Evolutionary conservation across 2,329 filamentous ascomycete species (phyloP).

Genomic region (Trichophyton equinum): DNA sequence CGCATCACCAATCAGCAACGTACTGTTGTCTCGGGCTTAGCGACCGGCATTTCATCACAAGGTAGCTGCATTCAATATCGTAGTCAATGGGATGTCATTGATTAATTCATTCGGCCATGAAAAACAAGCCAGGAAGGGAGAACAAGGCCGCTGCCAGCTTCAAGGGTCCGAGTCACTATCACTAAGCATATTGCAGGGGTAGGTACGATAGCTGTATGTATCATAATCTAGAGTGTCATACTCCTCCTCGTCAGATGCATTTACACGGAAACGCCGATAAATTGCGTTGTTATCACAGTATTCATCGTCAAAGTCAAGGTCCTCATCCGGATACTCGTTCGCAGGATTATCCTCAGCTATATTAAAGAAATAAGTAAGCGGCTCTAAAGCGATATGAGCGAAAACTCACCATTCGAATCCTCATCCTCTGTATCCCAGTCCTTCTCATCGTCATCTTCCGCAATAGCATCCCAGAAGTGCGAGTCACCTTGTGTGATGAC

Average conservation of each 20-base stretch:
- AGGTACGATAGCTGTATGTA: slow-evolving; percentile 14
- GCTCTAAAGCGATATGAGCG: not conserved
- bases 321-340: slow-evolving; percentile 41
- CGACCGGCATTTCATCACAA: not conserved
- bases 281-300: slow-evolving; percentile 28
- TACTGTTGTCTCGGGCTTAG: not conserved
- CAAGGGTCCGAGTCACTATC: slow-evolving; percentile 10
- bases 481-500: slow-evolving; percentile 34
- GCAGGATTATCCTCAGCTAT: slow-evolving; percentile 39
- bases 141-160: not conserved
- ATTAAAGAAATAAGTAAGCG: not conserved
- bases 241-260: slow-evolving; percentile 35
- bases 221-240: slow-evolving; percentile 29
- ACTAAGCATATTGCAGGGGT: slow-evolving; percentile 21
- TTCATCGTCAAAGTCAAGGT: slow-evolving; percentile 37
- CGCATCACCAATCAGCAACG: too few relatives aligned
- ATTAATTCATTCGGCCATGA: not conserved
- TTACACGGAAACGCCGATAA: slow-evolving; percentile 30
- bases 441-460: slow-evolving; percentile 41
- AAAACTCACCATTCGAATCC: slow-evolving; percentile 45
- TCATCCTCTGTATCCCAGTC: slow-evolving; percentile 49
- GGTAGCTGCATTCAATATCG: not conserved
- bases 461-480: slow-evolving; percentile 45
- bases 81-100: not conserved
- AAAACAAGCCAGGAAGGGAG: not conserved